Percentiles rank a stretch among this genome's conserved stretches.
These are phyloP conservation scores for Moesziomyces antarcticus DNA, from an alignment of 1,284 basidiomycete species.

Conservation along the genomic window DNA sequence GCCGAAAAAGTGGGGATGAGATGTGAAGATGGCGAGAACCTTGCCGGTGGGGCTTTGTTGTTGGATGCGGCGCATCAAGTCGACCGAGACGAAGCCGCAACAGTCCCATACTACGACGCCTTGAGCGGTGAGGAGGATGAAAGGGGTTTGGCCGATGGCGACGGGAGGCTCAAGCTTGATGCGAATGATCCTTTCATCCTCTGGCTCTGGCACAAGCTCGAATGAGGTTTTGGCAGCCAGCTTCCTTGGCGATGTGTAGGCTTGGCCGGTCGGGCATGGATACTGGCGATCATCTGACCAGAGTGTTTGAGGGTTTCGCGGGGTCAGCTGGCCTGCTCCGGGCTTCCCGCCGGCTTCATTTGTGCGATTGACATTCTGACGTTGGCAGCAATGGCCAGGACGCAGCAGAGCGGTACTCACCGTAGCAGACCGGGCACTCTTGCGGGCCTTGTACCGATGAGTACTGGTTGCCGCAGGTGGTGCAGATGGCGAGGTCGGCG, in stretches of 20 bases:
- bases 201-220: constrained; percentile 27
- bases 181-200: constrained; percentile 27
- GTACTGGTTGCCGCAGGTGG: constrained; percentile 32
- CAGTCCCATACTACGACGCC: constrained; percentile 41
- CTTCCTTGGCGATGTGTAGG: constrained; percentile 23
- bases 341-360: too few species aligned
- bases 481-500: constrained; percentile 40
- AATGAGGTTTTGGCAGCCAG: constrained; percentile 25
- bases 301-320: not conserved
- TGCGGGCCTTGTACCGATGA: constrained; percentile 17
- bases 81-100: constrained; percentile 27
- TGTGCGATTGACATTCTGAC: too few species aligned
- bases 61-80: constrained; percentile 26
- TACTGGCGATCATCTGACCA: constrained; percentile 31
- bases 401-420: constrained; percentile 7
- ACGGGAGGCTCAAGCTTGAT: constrained; percentile 36
- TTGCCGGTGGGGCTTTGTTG: constrained; percentile 25
- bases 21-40: constrained; percentile 30
- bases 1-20: constrained; percentile 40
- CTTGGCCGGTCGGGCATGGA: constrained; percentile 29
- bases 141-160: constrained; percentile 39
- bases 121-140: constrained; percentile 22
- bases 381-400: too few species aligned
- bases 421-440: constrained; percentile 38
- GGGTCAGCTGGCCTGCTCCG: not conserved